Conservation (phyloP, 2,329 filamentous ascomycete species). For the Bipolaris oryzae region DNA sequence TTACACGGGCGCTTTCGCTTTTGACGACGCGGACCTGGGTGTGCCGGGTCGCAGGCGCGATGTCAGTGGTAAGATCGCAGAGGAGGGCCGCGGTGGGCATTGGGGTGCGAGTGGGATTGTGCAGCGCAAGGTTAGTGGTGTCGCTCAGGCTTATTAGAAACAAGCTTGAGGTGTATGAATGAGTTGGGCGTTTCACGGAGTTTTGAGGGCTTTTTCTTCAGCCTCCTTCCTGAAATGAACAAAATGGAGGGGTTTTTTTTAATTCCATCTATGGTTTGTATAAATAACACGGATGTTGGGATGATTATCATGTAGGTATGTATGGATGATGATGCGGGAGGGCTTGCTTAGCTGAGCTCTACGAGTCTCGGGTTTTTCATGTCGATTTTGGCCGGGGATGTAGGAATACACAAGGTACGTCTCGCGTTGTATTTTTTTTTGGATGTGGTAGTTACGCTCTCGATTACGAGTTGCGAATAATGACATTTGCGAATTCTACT, state of each 20-base stretch:
- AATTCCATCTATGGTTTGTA: too few species aligned
- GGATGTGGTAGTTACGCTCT: background rate
- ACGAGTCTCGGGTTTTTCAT: background rate
- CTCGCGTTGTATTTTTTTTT: background rate
- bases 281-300: background rate
- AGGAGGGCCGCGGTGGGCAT: constrained; percentile 66
- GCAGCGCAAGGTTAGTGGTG: constrained; percentile 51
- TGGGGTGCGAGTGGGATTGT: constrained; percentile 43
- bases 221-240: too few species aligned
- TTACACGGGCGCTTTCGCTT: constrained; percentile 47
- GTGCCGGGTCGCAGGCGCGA: constrained; percentile 49
- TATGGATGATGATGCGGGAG: background rate
- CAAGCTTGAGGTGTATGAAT: background rate
- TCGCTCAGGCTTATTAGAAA: constrained; percentile 23
- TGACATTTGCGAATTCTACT: background rate
- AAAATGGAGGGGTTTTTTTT: background rate
- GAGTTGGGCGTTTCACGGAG: background rate
- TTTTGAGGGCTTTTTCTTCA: background rate
- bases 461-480: background rate
- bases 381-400: background rate
- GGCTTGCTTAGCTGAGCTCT: too few species aligned
- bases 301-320: background rate
- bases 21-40: constrained; percentile 40
- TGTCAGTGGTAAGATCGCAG: constrained; percentile 74
- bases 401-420: background rate